Evolutionary conservation across 2,329 filamentous ascomycete species (phyloP).

Genomic region (Trichoderma guizhouense): DNA sequence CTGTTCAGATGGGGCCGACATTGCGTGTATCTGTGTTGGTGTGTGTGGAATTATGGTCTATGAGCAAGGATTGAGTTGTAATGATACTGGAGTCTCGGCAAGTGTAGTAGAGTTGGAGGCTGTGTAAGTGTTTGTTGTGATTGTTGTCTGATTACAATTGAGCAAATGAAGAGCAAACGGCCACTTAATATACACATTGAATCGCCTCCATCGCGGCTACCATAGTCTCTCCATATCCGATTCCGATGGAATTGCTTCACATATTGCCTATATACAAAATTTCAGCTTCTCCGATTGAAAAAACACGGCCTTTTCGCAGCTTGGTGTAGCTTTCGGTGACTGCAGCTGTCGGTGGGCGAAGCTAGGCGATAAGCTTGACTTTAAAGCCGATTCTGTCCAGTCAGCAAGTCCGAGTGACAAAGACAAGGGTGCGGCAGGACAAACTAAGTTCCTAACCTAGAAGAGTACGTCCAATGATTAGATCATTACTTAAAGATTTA

Average conservation of each 20-base stretch:
- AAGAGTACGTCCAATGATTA: not conserved
- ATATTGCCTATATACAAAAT: not conserved
- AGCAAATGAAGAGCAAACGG: not conserved
- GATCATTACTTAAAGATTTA: not conserved
- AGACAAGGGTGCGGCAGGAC: no score
- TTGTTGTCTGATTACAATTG: not conserved
- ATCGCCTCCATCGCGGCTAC: not conserved
- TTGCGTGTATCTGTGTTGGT: not conserved
- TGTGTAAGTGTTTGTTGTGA: not conserved
- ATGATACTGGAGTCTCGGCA: not conserved
- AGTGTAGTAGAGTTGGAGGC: not conserved
- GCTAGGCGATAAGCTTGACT: slow-evolving; percentile 5
- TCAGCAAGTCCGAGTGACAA: not conserved
- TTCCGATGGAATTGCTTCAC: not conserved
- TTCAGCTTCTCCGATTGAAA: not conserved
- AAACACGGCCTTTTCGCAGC: not conserved
- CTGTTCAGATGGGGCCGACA: slow-evolving; percentile 11
- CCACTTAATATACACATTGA: not conserved
- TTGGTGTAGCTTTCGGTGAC: not conserved
- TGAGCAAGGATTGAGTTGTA: not conserved
- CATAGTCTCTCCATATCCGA: not conserved
- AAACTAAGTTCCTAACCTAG: not conserved
- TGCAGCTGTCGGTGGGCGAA: not conserved
- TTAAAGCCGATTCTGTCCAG: not conserved
- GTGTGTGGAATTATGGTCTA: not conserved